Base-by-base conservation (phyloP, 2,329 filamentous ascomycete species). In the Emmonsiellopsis sp. region DNA sequence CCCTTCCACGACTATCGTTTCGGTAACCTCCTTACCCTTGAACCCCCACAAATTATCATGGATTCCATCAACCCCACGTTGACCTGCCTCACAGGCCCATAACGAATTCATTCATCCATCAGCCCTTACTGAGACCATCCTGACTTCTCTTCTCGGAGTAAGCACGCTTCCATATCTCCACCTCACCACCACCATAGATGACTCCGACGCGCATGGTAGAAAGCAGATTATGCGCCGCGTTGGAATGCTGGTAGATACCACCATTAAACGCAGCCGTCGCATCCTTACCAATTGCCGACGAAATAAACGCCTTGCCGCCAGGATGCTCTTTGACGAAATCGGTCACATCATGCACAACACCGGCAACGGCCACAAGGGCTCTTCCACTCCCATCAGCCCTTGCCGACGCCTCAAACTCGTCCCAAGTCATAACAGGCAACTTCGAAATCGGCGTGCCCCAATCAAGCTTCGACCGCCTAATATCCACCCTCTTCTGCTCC, bases 211-310 rank as follows among this genome's bases (percentile, higher is more conserved):
- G 81, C 87, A 92, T 92, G 61, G 87, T 92, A 8, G 86, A 90
- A 57, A 93, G 79, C 57, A 93, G 73, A 75, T 93, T 93, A 79
- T 93, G 89, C 40, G 88, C 88, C 54, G 87, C 88, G 73, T 93
- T 93, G 68, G 85, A 89, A 77, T 93, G 88, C 69, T 85, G 81
- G 76, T 93, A 93, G 58, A 93, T 86, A 73, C 88, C 88, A 60
- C 88, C 88, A 71, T 93, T 93, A 81, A 93, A 93, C 73, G 90
- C 88, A 62, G 87, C 87, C n/a, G 89, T 93, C 51, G 88, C 87
- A 59, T 93, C 89, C 77, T 92, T 93, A 68, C 88, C 88, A 53
- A 93, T 80, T 49, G 84, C 87, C 30, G 85, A 87, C 60, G 76
- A 81, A 74, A 93, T 92, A 74, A 93, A 84, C 43, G 87, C 86